These are phyloP conservation scores for Candida smagusa DNA, from an alignment of 1,139 yeast species.

Conservation along the genomic window DNA sequence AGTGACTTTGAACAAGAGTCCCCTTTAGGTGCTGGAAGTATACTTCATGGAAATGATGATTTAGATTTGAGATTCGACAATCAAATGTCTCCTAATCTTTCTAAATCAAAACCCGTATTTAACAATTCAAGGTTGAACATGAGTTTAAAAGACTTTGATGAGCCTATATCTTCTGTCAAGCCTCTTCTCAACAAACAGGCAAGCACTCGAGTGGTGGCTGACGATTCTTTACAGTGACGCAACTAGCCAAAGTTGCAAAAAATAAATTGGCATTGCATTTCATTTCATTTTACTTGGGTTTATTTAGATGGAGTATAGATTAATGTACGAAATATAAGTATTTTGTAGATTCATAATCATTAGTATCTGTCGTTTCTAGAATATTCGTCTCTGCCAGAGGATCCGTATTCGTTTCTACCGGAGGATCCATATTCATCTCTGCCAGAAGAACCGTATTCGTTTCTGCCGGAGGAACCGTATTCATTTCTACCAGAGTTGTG, in stretches of 20 bases:
- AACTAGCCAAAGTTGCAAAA: background rate
- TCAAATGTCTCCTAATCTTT: constrained; percentile 25
- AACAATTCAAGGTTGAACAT: constrained; percentile 11
- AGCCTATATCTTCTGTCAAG: constrained; percentile 13
- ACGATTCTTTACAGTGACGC: constrained; percentile 1
- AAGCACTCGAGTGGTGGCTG: constrained; percentile 20
- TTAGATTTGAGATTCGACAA: constrained; percentile 31
- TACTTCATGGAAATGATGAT: constrained; percentile 17
- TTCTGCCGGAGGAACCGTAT: constrained; percentile 4
- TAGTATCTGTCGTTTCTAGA: constrained; percentile 4
- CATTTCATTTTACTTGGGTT: background rate
- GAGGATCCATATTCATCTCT: background rate
- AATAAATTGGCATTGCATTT: background rate
- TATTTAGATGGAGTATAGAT: background rate
- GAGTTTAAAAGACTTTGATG: constrained; percentile 1
- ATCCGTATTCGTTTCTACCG: background rate
- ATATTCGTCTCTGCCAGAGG: background rate
- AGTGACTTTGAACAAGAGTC: constrained; percentile 29
- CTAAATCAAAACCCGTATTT: constrained; percentile 6
- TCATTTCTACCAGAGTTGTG: constrained; percentile 10
- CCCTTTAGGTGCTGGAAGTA: constrained; percentile 16
- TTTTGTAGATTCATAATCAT: background rate
- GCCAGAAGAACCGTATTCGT: background rate
- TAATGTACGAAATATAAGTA: background rate
- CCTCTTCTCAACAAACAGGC: constrained; percentile 37